Conservation (phyloP, 768 basidiomycete genomes). For the Russula brevipes region DNA sequence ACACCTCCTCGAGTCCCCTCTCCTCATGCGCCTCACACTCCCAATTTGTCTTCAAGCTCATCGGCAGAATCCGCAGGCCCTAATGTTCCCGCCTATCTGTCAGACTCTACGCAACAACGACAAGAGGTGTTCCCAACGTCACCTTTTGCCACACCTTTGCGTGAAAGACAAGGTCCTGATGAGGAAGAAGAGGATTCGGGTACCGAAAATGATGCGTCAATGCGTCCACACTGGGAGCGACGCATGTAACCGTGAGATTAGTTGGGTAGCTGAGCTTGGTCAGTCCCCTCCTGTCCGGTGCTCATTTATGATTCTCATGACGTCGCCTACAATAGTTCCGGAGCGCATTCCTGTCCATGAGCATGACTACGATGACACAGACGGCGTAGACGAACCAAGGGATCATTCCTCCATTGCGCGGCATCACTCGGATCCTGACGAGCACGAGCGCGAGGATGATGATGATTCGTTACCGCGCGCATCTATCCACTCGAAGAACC, state of each 20-base stretch:
- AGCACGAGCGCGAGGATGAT: conserved; percentile 49
- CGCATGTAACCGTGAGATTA: conserved; percentile 47
- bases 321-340: conserved; percentile 40
- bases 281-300: conserved; percentile 27
- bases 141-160: conserved; percentile 66
- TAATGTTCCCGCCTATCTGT: conserved; percentile 47
- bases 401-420: conserved; percentile 24
- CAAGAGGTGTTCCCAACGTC: conserved; percentile 61
- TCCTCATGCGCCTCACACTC: conserved; percentile 43
- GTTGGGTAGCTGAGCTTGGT: conserved; percentile 77
- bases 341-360: conserved; percentile 61
- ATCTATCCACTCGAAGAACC: conserved; percentile 55
- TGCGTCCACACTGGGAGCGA: conserved; percentile 28
- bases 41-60: conserved; percentile 47
- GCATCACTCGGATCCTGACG: conserved; percentile 32
- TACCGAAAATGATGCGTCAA: conserved; percentile 31
- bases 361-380: conserved; percentile 49
- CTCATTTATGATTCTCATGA: neutral
- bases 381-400: conserved; percentile 39
- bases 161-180: conserved; percentile 45
- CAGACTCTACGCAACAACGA: conserved; percentile 44
- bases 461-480: conserved; percentile 44
- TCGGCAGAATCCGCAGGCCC: conserved; percentile 44
- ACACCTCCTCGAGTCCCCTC: conserved; percentile 33
- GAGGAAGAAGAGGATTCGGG: conserved; percentile 68